Conservation (phyloP, 768 basidiomycete genomes). For the Lentinula sp. region DNA sequence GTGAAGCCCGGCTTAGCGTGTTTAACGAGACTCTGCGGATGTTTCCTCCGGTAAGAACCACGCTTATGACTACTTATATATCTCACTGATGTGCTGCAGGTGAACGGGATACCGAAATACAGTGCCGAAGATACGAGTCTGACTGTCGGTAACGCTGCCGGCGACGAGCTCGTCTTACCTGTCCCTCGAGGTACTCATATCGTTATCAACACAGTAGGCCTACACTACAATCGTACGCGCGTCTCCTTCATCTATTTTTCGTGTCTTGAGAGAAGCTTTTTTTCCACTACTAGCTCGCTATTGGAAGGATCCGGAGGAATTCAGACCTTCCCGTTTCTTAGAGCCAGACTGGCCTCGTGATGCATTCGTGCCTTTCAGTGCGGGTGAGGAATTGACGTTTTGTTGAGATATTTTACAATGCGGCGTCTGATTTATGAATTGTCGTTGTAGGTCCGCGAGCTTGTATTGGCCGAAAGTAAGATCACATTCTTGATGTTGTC, state of each 20-base stretch:
- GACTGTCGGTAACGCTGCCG: constrained; percentile 24
- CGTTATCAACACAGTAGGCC: constrained; percentile 27
- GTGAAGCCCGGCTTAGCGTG: constrained; percentile 22
- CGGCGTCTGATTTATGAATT: too few species aligned
- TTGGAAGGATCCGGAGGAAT: constrained; percentile 46
- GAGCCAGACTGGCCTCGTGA: constrained; percentile 43
- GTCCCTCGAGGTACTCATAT: constrained; percentile 37
- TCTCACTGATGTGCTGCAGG: constrained; percentile 13
- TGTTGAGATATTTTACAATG: too few species aligned
- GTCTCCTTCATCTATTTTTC: not conserved
- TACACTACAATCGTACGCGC: constrained; percentile 47
- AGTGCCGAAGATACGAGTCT: constrained; percentile 41
- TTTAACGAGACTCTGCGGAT: constrained; percentile 45
- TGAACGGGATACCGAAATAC: constrained; percentile 34
- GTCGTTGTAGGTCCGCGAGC: constrained; percentile 28
- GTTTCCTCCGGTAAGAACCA: constrained; percentile 34
- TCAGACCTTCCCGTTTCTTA: constrained; percentile 34
- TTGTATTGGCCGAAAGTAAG: constrained; percentile 39
- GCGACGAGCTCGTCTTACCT: constrained; percentile 30
- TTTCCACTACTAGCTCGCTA: constrained; percentile 33
- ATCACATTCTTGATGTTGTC: not conserved
- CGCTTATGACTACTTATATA: not conserved
- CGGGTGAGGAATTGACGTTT: constrained; percentile 20
- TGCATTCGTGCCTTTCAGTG: constrained; percentile 49
- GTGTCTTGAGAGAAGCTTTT: too few species aligned